These are phyloP conservation scores for Emergomyces africanus DNA, from an alignment of 2,329 filamentous ascomycete genomes.

Conservation along the genomic window DNA sequence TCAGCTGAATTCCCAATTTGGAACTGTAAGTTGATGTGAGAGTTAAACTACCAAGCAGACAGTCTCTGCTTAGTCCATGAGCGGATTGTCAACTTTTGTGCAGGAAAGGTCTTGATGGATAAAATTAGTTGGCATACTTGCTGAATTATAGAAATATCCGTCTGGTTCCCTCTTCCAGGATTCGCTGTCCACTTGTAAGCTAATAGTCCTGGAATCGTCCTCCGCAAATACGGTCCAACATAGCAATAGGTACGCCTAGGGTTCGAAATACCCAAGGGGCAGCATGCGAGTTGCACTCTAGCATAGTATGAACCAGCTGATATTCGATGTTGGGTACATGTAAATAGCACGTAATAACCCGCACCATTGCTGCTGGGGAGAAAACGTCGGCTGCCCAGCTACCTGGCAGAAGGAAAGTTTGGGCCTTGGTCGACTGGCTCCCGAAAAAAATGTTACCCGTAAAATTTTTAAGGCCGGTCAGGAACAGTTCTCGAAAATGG, in stretches of 20 bases:
- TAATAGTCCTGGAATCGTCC: background rate
- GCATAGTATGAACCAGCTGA: background rate
- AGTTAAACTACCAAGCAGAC: background rate
- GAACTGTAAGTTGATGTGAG: background rate
- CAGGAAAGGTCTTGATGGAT: background rate
- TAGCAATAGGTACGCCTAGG: background rate
- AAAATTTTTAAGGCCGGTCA: background rate
- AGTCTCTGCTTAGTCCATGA: background rate
- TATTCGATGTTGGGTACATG: background rate
- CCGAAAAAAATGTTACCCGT: background rate
- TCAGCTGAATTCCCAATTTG: background rate
- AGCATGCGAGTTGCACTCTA: background rate
- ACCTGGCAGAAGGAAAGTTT: no score
- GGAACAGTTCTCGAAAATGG: background rate
- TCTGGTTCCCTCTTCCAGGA: background rate
- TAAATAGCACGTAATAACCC: background rate
- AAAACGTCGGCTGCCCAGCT: no score
- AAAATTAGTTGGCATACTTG: background rate
- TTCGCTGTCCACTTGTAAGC: background rate
- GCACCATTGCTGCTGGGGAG: no score
- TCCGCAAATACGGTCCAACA: no score
- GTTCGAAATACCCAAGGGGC: background rate
- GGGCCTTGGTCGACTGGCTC: background rate
- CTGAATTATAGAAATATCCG: background rate
- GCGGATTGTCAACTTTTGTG: background rate